Conservation (phyloP, 495 filamentous ascomycete genomes). For the Penicillium cinerascens region DNA sequence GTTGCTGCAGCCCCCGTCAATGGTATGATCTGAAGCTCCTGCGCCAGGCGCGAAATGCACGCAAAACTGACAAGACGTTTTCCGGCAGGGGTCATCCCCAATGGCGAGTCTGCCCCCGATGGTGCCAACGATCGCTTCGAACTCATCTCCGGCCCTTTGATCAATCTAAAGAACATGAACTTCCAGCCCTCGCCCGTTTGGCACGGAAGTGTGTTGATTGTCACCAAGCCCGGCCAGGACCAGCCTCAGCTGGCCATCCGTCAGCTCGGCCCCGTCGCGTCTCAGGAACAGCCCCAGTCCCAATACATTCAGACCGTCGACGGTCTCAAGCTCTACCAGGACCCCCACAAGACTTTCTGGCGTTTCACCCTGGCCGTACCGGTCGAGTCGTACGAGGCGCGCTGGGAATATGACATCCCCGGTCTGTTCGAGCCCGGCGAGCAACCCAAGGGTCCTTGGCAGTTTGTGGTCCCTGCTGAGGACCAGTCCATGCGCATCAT, state of each 20-base stretch:
- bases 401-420: slow-evolving; percentile 48
- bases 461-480: slow-evolving; percentile 72
- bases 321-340: slow-evolving; percentile 75
- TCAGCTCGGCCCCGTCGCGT: slow-evolving; percentile 37
- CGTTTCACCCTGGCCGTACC: slow-evolving; percentile 62
- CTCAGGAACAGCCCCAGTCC: slow-evolving; percentile 8
- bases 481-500: slow-evolving; percentile 89
- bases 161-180: slow-evolving; percentile 85
- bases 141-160: slow-evolving; percentile 71
- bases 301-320: slow-evolving; percentile 27
- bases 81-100: slow-evolving; percentile 10
- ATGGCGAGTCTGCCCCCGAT: slow-evolving; percentile 15
- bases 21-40: slow-evolving; percentile 5
- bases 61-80: background rate
- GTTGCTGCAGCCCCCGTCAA: slow-evolving; percentile 9
- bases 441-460: slow-evolving; percentile 38
- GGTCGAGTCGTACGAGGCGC: slow-evolving; percentile 41
- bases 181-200: slow-evolving; percentile 53
- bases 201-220: slow-evolving; percentile 81
- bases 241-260: slow-evolving; percentile 50
- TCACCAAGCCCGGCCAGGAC: slow-evolving; percentile 61
- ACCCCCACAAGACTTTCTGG: slow-evolving; percentile 77
- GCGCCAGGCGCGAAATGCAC: background rate
- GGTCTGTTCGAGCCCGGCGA: slow-evolving; percentile 37
- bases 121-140: slow-evolving; percentile 18